phyloP scores from a whole-genome alignment of 1,284 basidiomycete genomes.

The Ceratobasidium sp. region DNA sequence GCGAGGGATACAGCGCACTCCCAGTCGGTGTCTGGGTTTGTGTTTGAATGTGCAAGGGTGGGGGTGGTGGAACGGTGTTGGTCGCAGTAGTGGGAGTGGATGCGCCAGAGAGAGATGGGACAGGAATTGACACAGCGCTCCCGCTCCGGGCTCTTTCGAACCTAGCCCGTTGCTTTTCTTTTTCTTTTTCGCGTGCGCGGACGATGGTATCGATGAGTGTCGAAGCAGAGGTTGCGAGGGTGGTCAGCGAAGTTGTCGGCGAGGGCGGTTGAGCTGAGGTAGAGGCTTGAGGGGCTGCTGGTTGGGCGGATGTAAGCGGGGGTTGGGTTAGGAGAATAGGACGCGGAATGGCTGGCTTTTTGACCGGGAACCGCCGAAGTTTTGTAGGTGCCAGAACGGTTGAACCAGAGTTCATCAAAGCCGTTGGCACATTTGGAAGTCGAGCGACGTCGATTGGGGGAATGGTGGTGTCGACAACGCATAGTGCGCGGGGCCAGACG shows the following conservation, averaged over 20 bases:
- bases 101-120: constrained; percentile 9
- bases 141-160: constrained; percentile 39
- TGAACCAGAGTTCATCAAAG: constrained; percentile 13
- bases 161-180: constrained; percentile 43
- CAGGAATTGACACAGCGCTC: constrained; percentile 28
- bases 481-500: constrained; percentile 37
- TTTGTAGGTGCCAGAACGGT: constrained; percentile 1
- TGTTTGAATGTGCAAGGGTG: constrained; percentile 13
- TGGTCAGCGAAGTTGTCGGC: background rate
- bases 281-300: background rate
- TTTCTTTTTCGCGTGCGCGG: constrained; percentile 37
- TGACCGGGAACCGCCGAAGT: constrained; percentile 20
- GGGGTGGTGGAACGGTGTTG: background rate
- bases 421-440: constrained; percentile 10
- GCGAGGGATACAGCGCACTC: constrained; percentile 23
- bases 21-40: constrained; percentile 27
- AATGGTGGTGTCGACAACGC: constrained; percentile 18
- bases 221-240: constrained; percentile 35
- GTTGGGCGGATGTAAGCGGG: background rate
- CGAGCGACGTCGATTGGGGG: constrained; percentile 26
- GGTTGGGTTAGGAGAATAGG: constrained; percentile 30
- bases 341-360: constrained; percentile 9
- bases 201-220: constrained; percentile 34
- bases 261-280: background rate
- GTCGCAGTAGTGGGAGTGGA: constrained; percentile 25